phyloP scores from a whole-genome alignment of 306 rosid genomes.

The Dalbergia oliveri region DNA sequence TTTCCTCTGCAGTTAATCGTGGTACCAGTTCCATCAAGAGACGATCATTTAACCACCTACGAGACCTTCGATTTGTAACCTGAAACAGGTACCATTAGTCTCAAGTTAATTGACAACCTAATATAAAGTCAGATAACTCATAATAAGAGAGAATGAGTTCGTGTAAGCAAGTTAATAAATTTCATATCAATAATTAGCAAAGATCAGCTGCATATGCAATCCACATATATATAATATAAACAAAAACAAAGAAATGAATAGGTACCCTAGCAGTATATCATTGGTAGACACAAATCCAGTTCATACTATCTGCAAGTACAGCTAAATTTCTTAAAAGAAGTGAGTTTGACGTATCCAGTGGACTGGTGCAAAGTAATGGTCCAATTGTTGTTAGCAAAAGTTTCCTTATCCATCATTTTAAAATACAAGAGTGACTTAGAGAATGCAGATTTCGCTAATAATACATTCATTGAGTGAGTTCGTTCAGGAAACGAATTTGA shows the following conservation, averaged over 20 bases:
- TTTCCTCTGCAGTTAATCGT: slow-evolving; percentile 84
- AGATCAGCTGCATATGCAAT: neutral
- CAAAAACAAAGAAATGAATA: neutral
- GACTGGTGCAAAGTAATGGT: neutral
- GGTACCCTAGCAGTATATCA: neutral
- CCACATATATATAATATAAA: slow-evolving; percentile 32
- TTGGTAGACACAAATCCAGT: neutral
- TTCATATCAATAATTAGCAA: slow-evolving; percentile 22
- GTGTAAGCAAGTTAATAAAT: neutral
- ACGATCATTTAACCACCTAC: slow-evolving; percentile 93
- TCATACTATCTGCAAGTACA: neutral
- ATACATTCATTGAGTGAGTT: slow-evolving; percentile 7
- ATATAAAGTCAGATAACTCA: neutral
- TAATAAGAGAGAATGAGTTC: slow-evolving; percentile 3
- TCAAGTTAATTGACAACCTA: slow-evolving; percentile 18
- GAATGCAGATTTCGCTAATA: neutral
- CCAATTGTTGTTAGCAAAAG: neutral
- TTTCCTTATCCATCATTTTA: slow-evolving; percentile 15
- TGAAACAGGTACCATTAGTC: slow-evolving; percentile 40
- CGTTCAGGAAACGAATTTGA: neutral
- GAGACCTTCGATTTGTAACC: slow-evolving; percentile 87
- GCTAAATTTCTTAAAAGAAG: slow-evolving; percentile 7
- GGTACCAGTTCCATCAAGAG: slow-evolving; percentile 93
- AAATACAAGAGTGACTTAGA: slow-evolving; percentile 9
- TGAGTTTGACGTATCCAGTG: neutral